Evolutionary conservation across 495 filamentous ascomycete genomes (phyloP).

Genomic region (Melanomma pulvis-pyrius): DNA sequence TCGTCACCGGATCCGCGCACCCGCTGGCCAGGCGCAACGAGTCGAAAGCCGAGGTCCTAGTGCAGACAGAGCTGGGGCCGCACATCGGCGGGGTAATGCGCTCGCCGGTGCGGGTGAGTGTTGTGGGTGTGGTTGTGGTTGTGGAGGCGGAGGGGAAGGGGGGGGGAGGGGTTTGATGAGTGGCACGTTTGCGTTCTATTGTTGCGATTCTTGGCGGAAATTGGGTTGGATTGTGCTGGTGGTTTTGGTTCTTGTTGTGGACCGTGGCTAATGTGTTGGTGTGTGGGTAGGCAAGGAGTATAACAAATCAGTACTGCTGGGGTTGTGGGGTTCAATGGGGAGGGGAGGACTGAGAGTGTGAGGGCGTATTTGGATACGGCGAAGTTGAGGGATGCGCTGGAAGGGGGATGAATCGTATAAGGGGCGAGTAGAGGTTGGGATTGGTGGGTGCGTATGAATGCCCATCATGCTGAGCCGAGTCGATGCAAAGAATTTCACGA

Average conservation of each 20-base stretch:
- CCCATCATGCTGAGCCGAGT: no score
- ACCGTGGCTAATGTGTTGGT: neutral
- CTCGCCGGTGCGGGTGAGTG: slow-evolving; percentile 2
- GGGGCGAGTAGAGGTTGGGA: no score
- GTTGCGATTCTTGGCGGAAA: no score
- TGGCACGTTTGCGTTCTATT: no score
- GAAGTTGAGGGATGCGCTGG: slow-evolving; percentile 12
- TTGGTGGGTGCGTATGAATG: no score
- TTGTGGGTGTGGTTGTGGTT: slow-evolving; percentile 3
- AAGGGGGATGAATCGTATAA: neutral
- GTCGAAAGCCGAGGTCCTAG: no score
- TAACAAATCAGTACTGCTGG: slow-evolving; percentile 17
- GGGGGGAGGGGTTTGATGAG: neutral
- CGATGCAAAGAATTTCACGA: no score
- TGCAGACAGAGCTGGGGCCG: no score
- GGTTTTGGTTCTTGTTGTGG: no score
- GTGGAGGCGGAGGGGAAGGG: neutral
- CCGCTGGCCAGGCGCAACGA: neutral
- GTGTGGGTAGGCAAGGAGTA: slow-evolving; percentile 1
- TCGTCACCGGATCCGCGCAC: slow-evolving; percentile 4
- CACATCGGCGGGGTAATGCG: neutral
- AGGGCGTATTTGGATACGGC: slow-evolving; percentile 9
- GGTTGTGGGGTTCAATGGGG: neutral
- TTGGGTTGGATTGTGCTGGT: no score
- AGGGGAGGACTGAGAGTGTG: slow-evolving; percentile 3